Evolutionary conservation across 306 rosid genomes (phyloP).

Genomic region (Sicyos baderoa): DNA sequence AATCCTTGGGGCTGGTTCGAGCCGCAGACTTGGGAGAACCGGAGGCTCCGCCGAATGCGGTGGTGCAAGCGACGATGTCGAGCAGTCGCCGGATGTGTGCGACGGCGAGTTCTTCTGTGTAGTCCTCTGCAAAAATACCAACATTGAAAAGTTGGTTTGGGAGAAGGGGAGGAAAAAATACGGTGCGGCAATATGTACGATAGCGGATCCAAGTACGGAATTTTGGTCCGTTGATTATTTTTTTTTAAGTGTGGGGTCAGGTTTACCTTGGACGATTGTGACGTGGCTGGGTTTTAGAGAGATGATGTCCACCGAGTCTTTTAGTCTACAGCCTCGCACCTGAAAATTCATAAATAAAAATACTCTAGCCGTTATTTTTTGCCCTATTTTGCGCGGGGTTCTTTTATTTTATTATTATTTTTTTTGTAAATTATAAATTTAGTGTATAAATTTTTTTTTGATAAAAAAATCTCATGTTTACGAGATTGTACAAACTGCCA

Average conservation of each 20-base stretch:
- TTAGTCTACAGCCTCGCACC: conserved; percentile 68
- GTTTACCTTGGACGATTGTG: conserved; percentile 58
- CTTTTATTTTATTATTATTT: not conserved
- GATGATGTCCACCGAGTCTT: conserved; percentile 67
- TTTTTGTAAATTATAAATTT: not conserved
- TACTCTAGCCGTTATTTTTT: conserved; percentile 12
- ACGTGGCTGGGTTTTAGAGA: conserved; percentile 81
- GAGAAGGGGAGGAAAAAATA: not conserved
- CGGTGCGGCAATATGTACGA: conserved; percentile 7
- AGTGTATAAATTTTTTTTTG: too few species aligned
- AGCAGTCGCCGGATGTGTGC: conserved; percentile 74
- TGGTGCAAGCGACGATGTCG: conserved; percentile 73
- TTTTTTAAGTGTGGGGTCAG: not conserved
- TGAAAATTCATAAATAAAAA: conserved; percentile 19
- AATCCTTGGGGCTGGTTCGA: conserved; percentile 32
- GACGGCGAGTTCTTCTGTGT: conserved; percentile 59
- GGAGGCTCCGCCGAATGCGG: conserved; percentile 43
- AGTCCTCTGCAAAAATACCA: conserved; percentile 46
- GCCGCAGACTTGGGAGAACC: conserved; percentile 31
- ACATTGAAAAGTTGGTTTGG: not conserved
- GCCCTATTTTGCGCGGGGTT: not conserved
- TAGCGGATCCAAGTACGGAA: not conserved
- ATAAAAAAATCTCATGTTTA: too few species aligned
- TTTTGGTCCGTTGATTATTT: not conserved
- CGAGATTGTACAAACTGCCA: too few species aligned